Percentiles rank a stretch among this genome's conserved stretches.
Evolutionary conservation across 2,329 filamentous ascomycete genomes (phyloP).

Genomic region (Cryphonectria radicalis): DNA sequence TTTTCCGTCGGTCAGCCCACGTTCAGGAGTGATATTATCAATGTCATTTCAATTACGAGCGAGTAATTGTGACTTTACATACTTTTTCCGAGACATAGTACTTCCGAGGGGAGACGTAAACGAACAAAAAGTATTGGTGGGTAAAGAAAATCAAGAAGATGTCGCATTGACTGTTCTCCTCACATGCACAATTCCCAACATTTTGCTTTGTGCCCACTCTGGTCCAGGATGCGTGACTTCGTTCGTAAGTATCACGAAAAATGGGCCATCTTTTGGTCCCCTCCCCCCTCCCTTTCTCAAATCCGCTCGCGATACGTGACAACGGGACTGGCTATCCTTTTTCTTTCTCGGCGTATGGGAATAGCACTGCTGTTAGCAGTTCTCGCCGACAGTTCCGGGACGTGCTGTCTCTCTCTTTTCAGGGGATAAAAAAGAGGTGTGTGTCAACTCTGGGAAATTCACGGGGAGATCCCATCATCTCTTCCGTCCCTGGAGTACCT

Average conservation of each 20-base stretch:
- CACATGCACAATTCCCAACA: neutral
- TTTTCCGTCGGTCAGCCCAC: neutral
- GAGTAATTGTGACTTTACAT: neutral
- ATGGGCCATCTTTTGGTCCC: neutral
- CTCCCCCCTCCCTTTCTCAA: neutral
- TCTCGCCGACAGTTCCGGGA: neutral
- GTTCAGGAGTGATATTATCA: neutral
- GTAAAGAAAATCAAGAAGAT: neutral
- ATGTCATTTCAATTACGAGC: neutral
- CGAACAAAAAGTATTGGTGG: neutral
- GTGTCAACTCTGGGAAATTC: neutral
- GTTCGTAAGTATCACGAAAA: neutral
- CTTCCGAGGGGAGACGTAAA: no score
- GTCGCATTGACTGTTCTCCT: neutral
- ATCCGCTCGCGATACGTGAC: neutral
- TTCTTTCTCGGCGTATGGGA: neutral
- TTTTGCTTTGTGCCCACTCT: neutral
- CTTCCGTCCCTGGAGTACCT: neutral
- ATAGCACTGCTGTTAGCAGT: neutral
- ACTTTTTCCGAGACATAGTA: conserved; percentile 1
- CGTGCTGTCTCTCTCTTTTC: neutral
- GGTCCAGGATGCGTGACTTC: neutral
- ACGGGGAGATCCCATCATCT: neutral
- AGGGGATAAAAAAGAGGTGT: neutral
- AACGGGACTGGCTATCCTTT: neutral